Percentiles rank a stretch among this genome's conserved stretches.
phyloP scores from a whole-genome alignment of 2,329 filamentous ascomycete species.

The Fusarium sp. region DNA sequence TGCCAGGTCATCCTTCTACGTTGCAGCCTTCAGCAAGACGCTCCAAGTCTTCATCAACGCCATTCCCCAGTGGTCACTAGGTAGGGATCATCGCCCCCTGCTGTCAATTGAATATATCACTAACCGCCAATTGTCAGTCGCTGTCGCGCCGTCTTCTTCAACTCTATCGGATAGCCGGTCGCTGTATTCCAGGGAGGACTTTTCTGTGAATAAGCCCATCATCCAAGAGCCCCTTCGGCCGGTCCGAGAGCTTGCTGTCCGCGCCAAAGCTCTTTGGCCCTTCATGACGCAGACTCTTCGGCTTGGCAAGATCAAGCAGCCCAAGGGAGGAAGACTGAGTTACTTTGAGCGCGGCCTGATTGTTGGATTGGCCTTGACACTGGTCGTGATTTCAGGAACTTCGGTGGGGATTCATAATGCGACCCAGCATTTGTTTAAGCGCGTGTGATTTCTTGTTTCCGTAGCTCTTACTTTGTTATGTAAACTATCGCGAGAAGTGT shows the following conservation, averaged over 20 bases:
- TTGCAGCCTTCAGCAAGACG: neutral
- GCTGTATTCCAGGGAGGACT: neutral
- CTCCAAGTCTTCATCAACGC: neutral
- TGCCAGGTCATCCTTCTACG: neutral
- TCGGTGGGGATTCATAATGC: neutral
- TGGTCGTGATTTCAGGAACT: neutral
- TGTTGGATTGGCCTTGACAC: neutral
- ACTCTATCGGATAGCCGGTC: neutral
- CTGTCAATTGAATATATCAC: rapidly evolving
- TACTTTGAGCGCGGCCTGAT: neutral
- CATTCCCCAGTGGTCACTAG: neutral
- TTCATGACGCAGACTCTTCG: neutral
- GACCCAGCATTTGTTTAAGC: neutral
- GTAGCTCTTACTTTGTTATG: neutral
- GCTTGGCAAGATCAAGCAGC: neutral
- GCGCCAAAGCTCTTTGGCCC: neutral
- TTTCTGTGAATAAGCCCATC: neutral
- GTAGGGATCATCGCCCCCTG: neutral
- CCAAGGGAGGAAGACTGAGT: neutral
- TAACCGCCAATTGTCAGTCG: neutral
- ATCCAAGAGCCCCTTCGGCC: neutral
- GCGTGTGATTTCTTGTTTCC: neutral
- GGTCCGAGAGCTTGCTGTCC: neutral
- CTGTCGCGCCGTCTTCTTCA: neutral
- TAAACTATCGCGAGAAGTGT: neutral